Conservation (phyloP, 2,329 filamentous ascomycete genomes). For the Simplicillium sp. region DNA sequence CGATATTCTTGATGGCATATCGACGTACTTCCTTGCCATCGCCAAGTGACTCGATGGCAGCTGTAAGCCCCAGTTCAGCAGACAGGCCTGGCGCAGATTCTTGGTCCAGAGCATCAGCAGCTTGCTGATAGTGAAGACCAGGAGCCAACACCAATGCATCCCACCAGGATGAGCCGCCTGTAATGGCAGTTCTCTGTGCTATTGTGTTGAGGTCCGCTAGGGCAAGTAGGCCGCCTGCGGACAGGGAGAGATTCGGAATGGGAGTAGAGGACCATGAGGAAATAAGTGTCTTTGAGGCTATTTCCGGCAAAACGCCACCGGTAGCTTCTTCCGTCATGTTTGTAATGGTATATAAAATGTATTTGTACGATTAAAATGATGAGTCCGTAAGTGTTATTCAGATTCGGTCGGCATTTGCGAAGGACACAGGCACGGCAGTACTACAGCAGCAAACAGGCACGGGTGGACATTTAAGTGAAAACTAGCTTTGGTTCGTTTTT, state of each 20-base stretch:
- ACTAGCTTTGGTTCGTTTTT: too few relatives aligned
- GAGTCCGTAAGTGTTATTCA: too few relatives aligned
- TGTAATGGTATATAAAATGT: not conserved
- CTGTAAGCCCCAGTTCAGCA: slow-evolving; percentile 13
- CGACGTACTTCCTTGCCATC: slow-evolving; percentile 17
- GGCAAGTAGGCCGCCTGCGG: slow-evolving; percentile 44
- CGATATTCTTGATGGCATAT: slow-evolving; percentile 35
- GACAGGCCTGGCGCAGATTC: slow-evolving; percentile 25
- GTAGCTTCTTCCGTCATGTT: not conserved
- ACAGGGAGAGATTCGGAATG: slow-evolving; percentile 34
- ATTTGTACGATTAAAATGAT: too few relatives aligned
- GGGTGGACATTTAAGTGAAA: too few relatives aligned
- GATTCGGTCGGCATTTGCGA: too few relatives aligned
- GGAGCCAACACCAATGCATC: slow-evolving; percentile 50
- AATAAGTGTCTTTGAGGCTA: slow-evolving; percentile 16
- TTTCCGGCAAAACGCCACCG: not conserved
- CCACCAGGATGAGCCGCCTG: slow-evolving; percentile 45
- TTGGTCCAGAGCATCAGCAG: slow-evolving; percentile 38
- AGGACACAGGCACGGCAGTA: too few relatives aligned
- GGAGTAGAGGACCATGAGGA: slow-evolving; percentile 34
- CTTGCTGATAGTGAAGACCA: slow-evolving; percentile 51
- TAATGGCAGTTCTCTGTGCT: slow-evolving; percentile 44
- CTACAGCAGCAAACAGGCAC: too few relatives aligned
- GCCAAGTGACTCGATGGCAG: slow-evolving; percentile 22
- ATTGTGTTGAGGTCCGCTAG: slow-evolving; percentile 50